Conservation (phyloP, 1,284 basidiomycete genomes). For the Lentinula novae-zelandiae region DNA sequence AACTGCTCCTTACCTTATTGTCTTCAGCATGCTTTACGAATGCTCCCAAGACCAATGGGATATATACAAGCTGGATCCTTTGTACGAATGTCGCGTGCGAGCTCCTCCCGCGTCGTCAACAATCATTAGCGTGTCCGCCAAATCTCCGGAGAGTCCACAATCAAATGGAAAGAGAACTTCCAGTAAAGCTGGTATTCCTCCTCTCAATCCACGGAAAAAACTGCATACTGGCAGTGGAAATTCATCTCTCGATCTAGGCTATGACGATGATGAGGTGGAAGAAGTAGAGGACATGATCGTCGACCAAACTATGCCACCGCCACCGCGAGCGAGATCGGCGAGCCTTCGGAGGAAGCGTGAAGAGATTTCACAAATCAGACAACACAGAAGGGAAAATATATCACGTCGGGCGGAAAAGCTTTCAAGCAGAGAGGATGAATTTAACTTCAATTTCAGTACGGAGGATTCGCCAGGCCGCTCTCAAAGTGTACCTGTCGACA, state of each 20-base stretch:
- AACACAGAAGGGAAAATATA: slow-evolving; percentile 31
- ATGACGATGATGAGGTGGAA: slow-evolving; percentile 31
- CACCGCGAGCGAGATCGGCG: slow-evolving; percentile 11
- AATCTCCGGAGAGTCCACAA: slow-evolving; percentile 12
- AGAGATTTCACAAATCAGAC: slow-evolving; percentile 29
- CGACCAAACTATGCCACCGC: slow-evolving; percentile 31
- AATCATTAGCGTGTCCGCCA: slow-evolving; percentile 30
- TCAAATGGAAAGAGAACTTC: slow-evolving; percentile 19
- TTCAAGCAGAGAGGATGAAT: slow-evolving; percentile 17
- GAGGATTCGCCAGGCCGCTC: slow-evolving; percentile 3
- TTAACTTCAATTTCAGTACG: slow-evolving; percentile 18
- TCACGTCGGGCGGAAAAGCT: slow-evolving; percentile 26
- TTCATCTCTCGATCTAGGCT: slow-evolving; percentile 4
- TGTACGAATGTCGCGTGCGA: slow-evolving; percentile 60
- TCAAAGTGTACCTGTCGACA: slow-evolving; percentile 23
- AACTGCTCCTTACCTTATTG: neutral
- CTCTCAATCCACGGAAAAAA: slow-evolving; percentile 26
- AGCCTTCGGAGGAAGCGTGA: slow-evolving; percentile 23
- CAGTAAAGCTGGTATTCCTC: slow-evolving; percentile 14
- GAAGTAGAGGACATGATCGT: slow-evolving; percentile 57
- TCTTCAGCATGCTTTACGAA: slow-evolving; percentile 41
- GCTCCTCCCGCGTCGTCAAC: slow-evolving; percentile 37
- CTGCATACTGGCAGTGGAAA: slow-evolving; percentile 13
- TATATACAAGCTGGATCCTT: slow-evolving; percentile 72
- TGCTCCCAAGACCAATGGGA: slow-evolving; percentile 77